Evolutionary conservation across 208 protist species (phyloP), one percentile per base, ranked within the genome.

Genomic region (Phytomonas serpens): DNA sequence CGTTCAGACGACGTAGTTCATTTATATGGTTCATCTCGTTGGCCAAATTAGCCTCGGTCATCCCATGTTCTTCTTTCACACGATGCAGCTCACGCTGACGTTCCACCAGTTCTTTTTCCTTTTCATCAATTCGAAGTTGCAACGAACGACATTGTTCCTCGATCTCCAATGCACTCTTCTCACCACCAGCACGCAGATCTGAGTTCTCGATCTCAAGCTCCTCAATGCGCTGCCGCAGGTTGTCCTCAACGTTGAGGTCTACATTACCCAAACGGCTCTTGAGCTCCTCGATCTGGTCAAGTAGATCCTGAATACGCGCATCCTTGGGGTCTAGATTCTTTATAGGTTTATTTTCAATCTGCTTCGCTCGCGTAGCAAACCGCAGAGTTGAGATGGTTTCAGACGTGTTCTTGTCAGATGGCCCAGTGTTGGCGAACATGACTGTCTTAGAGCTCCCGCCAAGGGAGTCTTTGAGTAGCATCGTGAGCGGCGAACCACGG

Each of bases 281-380:
- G 52, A 96, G 88, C 75, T 96, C 87, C 70, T 90, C 90, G 74
- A 97, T 90, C 83, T 96, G 86, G 67, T 95, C 88, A 51, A 92
- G 72, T 40, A 97, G 70, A 69, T 93, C 85, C 77, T 95, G 89
- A 68, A 96, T 95, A 71, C 87, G 89, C 51, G 86, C 87, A 69
- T 94, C 88, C 77, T 96, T 94, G 33, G 90, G 93, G 75, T 97
- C 93, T 80, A 92, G 82, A 75, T 98, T 98, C 77, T 94, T 96
- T 67, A 98, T 75, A 32, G 94, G 94, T 74, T 97, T 97, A 76
- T 99, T 99, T 78, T 97, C 85, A 77, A 99, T 98, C 79, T 98
- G 95, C 72, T 98, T 94, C 67, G 88, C 92, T 30, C 89, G 78
- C 10, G 90, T 71, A 66, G 93, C 93, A 78, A 97, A 97, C 13